Conservation (phyloP, 345 rosid species). For the Mangifera indica region DNA sequence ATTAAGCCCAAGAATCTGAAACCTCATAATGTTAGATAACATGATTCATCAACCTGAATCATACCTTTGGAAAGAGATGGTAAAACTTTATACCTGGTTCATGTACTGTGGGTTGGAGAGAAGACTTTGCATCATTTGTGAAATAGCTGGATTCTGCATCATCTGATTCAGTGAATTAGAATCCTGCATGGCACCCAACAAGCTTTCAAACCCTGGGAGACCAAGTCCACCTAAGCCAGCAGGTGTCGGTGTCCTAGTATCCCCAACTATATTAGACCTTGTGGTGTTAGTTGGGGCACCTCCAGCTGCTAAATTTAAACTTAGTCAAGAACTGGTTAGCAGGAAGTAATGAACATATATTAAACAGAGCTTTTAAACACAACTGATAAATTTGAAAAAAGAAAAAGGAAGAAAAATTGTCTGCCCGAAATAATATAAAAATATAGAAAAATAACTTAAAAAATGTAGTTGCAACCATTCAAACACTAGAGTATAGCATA, state of each 20-base stretch:
- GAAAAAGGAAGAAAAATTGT: background rate
- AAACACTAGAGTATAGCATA: background rate
- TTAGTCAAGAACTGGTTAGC: constrained; percentile 9
- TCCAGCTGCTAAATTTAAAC: constrained; percentile 38
- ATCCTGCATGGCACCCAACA: constrained; percentile 50
- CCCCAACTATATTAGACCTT: constrained; percentile 43
- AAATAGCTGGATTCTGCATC: constrained; percentile 61
- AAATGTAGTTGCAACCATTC: background rate
- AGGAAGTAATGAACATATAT: background rate
- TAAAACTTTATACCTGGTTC: constrained; percentile 51
- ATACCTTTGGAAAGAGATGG: constrained; percentile 4
- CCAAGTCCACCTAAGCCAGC: constrained; percentile 58
- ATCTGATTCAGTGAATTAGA: constrained; percentile 44
- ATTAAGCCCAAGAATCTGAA: constrained; percentile 55
- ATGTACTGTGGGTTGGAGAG: constrained; percentile 63
- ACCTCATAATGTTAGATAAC: constrained; percentile 17
- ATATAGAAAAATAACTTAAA: background rate
- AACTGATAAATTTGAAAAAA: background rate
- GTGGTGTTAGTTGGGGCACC: constrained; percentile 50
- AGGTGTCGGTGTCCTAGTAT: constrained; percentile 52
- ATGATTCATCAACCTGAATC: constrained; percentile 4
- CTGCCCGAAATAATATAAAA: no score
- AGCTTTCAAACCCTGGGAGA: constrained; percentile 49
- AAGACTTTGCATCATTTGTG: constrained; percentile 65
- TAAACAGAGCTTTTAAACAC: background rate